Percentiles rank a stretch among this genome's conserved stretches.
Evolutionary conservation across 768 basidiomycete genomes (phyloP).

Genomic region (Goffeauzyma gilvescens): DNA sequence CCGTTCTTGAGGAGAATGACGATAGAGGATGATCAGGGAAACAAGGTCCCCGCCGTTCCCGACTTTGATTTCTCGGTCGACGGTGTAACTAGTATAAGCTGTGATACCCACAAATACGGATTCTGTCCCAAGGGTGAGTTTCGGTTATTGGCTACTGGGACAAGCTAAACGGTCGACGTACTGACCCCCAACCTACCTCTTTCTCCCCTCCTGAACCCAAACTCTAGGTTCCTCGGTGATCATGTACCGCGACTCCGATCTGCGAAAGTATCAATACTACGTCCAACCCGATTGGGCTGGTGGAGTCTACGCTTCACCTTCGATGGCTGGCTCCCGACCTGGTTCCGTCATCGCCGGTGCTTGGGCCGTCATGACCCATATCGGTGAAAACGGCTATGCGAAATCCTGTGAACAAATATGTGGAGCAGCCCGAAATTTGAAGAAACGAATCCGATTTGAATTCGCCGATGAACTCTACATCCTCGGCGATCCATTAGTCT

Average conservation of each 20-base stretch:
- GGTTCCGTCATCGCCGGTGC: conserved; percentile 84
- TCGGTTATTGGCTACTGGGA: conserved; percentile 3
- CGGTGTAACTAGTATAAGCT: conserved; percentile 85
- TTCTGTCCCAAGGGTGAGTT: conserved; percentile 60
- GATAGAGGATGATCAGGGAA: conserved; percentile 15
- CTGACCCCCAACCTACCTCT: not conserved
- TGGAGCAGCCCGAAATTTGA: conserved; percentile 49
- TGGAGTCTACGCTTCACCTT: conserved; percentile 52
- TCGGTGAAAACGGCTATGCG: conserved; percentile 81
- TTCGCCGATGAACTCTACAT: conserved; percentile 52
- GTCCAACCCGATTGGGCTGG: conserved; percentile 63
- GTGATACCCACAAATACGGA: conserved; percentile 74
- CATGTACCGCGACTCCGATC: conserved; percentile 67
- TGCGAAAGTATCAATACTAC: conserved; percentile 71
- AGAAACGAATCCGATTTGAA: conserved; percentile 43
- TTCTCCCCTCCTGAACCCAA: not conserved
- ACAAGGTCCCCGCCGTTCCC: conserved; percentile 47
- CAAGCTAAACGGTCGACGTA: not conserved
- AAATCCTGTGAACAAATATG: conserved; percentile 71
- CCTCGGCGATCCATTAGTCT: conserved; percentile 72
- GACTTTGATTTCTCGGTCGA: conserved; percentile 79
- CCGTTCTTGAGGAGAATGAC: conserved; percentile 62
- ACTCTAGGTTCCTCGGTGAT: conserved; percentile 67
- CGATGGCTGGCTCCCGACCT: conserved; percentile 73
- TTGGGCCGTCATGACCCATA: conserved; percentile 90